These are phyloP conservation scores for Blastobotrys petasosporus DNA, from an alignment of 1,139 yeast genomes.

Conservation along the genomic window DNA sequence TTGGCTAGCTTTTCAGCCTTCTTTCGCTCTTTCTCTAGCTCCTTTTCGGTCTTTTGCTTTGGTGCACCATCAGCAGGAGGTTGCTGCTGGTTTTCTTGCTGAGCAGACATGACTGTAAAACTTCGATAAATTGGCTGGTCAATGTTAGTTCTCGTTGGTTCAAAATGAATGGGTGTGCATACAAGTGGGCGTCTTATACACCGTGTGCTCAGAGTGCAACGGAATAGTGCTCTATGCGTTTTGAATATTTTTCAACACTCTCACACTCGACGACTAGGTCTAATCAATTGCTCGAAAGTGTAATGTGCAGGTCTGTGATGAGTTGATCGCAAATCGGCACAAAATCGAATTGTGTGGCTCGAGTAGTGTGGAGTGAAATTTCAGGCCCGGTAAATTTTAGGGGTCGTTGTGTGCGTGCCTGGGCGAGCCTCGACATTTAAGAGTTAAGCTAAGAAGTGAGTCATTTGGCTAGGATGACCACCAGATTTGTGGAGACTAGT, in stretches of 20 bases:
- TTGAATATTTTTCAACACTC: neutral
- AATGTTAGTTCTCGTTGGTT: neutral
- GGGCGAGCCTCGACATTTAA: no score
- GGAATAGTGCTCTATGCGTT: slow-evolving; percentile 6
- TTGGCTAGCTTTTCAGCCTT: slow-evolving; percentile 96
- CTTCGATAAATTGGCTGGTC: neutral
- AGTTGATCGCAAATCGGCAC: no score
- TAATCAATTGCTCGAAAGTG: no score
- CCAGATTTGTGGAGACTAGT: no score
- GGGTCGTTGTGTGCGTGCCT: no score
- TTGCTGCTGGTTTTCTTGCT: slow-evolving; percentile 11
- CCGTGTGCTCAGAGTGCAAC: slow-evolving; percentile 6
- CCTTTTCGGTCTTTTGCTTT: slow-evolving; percentile 39
- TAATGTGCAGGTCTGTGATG: no score
- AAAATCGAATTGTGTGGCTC: no score
- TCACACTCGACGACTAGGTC: no score
- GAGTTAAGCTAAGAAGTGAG: no score
- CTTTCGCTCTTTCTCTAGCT: slow-evolving; percentile 83
- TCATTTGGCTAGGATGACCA: no score
- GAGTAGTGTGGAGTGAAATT: no score
- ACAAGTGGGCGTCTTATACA: slow-evolving; percentile 9
- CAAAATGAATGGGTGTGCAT: neutral
- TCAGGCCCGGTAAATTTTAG: no score
- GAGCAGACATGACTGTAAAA: slow-evolving; percentile 19
- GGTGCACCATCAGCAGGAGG: slow-evolving; percentile 20